Base-by-base conservation (phyloP, 768 basidiomycete species). In the Leucogyrophana mollusca region DNA sequence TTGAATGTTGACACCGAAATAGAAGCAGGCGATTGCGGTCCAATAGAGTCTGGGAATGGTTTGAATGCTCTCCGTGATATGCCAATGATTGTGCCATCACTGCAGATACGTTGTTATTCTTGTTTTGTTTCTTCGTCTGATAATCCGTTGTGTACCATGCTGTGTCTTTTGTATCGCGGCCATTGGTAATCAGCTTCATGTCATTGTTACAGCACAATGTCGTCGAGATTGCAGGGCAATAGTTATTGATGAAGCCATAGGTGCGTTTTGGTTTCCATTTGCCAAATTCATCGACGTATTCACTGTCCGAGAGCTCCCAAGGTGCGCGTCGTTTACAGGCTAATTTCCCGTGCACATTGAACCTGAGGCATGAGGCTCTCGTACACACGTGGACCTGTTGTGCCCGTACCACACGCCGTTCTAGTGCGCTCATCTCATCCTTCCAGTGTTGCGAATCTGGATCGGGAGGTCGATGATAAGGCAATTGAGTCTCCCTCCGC, bases 201-300 rank as follows among this genome's bases (percentile, higher is more conserved):
- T 79, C 70, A 44, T 76, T 66, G 46, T 79, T 78, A 25, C 23
- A 37, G n/a, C n/a, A n/a, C n/a, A n/a, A n/a, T n/a, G n/a, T n/a
- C n/a, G n/a, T n/a, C n/a, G n/a, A n/a, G n/a, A n/a, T n/a, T n/a
- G 47, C 20, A 0, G 67, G 65, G 24, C 56, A 57, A 58, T 56
- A 70, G 11, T 42, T 53, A 36, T 69, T 71, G 9, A 70, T 5
- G 21, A 41, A 61, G 0, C 39, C 44, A 32, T 45, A 59, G 0
- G 47, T 8, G 0, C 63, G 20, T 33, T 60, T 53, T 0, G 59
- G 56, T 0, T 62, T 58, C 67, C 67, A 70, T 2, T 59, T 35
- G 0, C 72, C 70, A 2, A 17, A 39, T 3, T 54, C 47, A 0
- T 47, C 32, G 0, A 70, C 55, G 55, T 55, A 7, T 58, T 63